Conservation (phyloP, 805 yeast genomes). For the Torulaspora maleeae region DNA sequence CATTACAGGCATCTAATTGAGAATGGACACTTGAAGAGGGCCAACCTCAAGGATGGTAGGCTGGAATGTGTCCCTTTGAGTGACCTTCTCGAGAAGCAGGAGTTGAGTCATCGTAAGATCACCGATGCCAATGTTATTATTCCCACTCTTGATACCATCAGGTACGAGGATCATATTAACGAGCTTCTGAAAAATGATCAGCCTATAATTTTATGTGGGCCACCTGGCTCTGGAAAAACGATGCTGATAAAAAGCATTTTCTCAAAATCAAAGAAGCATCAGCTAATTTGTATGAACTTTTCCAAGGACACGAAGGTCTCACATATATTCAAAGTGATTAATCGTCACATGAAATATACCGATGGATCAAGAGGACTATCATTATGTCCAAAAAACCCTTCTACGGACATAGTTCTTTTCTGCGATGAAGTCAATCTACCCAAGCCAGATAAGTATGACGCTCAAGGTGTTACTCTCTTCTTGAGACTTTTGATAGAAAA, state of each 20-base stretch:
- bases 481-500: slow-evolving; percentile 70
- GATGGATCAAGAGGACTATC: slow-evolving; percentile 47
- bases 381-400: slow-evolving; percentile 55
- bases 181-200: slow-evolving; percentile 51
- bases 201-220: slow-evolving; percentile 80
- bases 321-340: slow-evolving; percentile 57
- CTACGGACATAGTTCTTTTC: slow-evolving; percentile 73
- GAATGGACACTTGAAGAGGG: not conserved
- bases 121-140: slow-evolving; percentile 59
- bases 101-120: slow-evolving; percentile 57
- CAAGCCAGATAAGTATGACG: slow-evolving; percentile 60
- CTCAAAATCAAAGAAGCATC: slow-evolving; percentile 51
- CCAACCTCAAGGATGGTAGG: not conserved
- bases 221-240: slow-evolving; percentile 96
- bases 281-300: slow-evolving; percentile 67
- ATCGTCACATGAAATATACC: slow-evolving; percentile 64
- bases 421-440: slow-evolving; percentile 93
- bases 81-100: slow-evolving; percentile 38
- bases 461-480: slow-evolving; percentile 66
- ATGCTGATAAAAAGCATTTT: slow-evolving; percentile 77
- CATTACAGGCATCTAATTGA: not conserved
- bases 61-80: slow-evolving; percentile 30
- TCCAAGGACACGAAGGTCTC: slow-evolving; percentile 73
- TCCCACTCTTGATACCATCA: slow-evolving; percentile 72
- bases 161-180: slow-evolving; percentile 59